Conservation (phyloP, 139 green algal species). For the Haematococcus lacustris region DNA sequence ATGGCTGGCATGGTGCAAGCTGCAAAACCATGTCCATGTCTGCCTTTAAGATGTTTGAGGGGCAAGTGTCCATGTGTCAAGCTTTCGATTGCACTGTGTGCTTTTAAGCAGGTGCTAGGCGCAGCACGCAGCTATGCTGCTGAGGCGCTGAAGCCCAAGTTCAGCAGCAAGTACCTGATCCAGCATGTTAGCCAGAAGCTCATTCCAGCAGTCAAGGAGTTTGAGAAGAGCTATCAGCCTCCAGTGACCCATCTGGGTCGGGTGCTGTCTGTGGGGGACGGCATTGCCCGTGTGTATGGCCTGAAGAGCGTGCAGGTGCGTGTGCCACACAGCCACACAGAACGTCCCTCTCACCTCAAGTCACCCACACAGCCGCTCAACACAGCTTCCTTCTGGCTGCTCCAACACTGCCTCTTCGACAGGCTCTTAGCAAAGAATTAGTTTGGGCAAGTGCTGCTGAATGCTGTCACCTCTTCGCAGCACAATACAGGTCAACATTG, state of each 20-base stretch:
- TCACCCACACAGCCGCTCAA: not conserved
- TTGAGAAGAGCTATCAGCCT: slow-evolving; percentile 57
- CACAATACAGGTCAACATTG: not conserved
- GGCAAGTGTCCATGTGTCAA: too few relatives aligned
- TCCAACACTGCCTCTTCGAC: not conserved
- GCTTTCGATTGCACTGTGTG: too few relatives aligned
- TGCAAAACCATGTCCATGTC: too few relatives aligned
- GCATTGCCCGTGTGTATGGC: slow-evolving; percentile 86
- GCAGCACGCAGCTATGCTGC: slow-evolving; percentile 19
- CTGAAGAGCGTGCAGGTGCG: slow-evolving; percentile 71
- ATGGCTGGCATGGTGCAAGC: too few relatives aligned
- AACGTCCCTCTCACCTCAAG: too few relatives aligned
- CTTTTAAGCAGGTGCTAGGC: too few relatives aligned
- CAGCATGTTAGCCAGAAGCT: slow-evolving; percentile 53
- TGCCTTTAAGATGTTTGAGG: not conserved
- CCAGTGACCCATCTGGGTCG: slow-evolving; percentile 66
- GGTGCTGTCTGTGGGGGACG: slow-evolving; percentile 85
- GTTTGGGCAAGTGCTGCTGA: too few relatives aligned
- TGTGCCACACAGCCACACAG: not conserved
- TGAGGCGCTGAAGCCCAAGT: slow-evolving; percentile 56
- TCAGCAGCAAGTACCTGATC: slow-evolving; percentile 61
- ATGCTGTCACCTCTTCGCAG: not conserved
- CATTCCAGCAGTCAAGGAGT: slow-evolving; percentile 46
- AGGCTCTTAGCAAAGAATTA: not conserved
- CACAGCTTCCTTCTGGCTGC: not conserved